A percentile compares a stretch with the other conserved stretches of the same genome.
Conservation (phyloP, 2,329 filamentous ascomycete genomes). For the Anthostomella pinea region DNA sequence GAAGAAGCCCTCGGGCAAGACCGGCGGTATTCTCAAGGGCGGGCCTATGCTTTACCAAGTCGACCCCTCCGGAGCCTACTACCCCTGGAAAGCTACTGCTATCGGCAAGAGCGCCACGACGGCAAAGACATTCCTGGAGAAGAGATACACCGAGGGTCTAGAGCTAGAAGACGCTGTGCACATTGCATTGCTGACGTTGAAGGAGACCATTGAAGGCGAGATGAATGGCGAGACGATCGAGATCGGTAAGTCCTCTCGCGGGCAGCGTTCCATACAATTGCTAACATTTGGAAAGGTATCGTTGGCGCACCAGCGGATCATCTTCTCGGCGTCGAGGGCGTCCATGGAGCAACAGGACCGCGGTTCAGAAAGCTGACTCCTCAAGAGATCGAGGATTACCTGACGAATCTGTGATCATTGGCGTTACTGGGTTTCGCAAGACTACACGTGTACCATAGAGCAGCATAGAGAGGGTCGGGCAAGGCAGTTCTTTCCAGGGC, state of each 20-base stretch:
- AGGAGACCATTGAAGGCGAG: slow-evolving; percentile 99
- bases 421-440: slow-evolving; percentile 23
- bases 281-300: slow-evolving; percentile 63
- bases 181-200: slow-evolving; percentile 93
- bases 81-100: slow-evolving; percentile 98
- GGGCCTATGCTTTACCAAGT: slow-evolving; percentile 98
- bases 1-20: slow-evolving; percentile 79
- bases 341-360: slow-evolving; percentile 79
- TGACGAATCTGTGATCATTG: slow-evolving; percentile 83
- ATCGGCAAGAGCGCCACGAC: slow-evolving; percentile 98
- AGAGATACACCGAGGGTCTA: slow-evolving; percentile 94
- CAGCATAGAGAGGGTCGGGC: slow-evolving; percentile 43
- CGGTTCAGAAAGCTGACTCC: slow-evolving; percentile 93
- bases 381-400: slow-evolving; percentile 98
- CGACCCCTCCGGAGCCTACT: slow-evolving; percentile 97
- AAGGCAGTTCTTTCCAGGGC: slow-evolving; percentile 34
- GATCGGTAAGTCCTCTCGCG: slow-evolving; percentile 64
- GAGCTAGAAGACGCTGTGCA: slow-evolving; percentile 98
- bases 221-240: slow-evolving; percentile 99
- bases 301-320: slow-evolving; percentile 93
- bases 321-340: slow-evolving; percentile 85
- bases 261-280: slow-evolving; percentile 6
- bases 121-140: slow-evolving; percentile 98
- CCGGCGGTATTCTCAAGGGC: slow-evolving; percentile 90
- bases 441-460: slow-evolving; percentile 46